A percentile compares a stretch with the other conserved stretches of the same genome.
phyloP scores from a whole-genome alignment of 352 stramenopile genomes.

The Phytophthora pluvialis region DNA sequence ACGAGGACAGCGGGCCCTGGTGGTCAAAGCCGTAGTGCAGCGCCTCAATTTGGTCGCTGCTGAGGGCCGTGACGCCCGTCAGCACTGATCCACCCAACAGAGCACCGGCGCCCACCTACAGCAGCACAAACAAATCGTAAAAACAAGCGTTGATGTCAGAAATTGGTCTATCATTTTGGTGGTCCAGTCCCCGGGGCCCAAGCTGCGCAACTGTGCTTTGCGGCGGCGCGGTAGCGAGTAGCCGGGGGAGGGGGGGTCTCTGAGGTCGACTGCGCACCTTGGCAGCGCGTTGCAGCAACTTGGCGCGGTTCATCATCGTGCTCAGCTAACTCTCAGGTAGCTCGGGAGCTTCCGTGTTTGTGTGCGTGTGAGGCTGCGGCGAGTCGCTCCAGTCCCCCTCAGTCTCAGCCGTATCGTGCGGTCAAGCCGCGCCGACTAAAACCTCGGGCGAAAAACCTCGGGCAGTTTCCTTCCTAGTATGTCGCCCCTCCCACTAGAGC shows the following conservation, averaged over 20 bases:
- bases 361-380: conserved; percentile 46
- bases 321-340: conserved; percentile 51
- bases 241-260: no score
- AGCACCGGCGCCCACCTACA: conserved; percentile 70
- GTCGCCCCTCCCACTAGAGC: conserved; percentile 17
- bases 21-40: conserved; percentile 92
- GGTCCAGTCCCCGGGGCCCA: conserved; percentile 45
- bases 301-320: conserved; percentile 78
- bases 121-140: conserved; percentile 20
- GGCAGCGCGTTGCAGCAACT: conserved; percentile 74
- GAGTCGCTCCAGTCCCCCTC: conserved; percentile 28
- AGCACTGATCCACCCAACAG: conserved; percentile 79
- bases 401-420: conserved; percentile 34
- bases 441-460: conserved; percentile 30
- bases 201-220: conserved; percentile 4
- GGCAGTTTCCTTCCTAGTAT: conserved; percentile 2
- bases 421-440: conserved; percentile 23
- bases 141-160: conserved; percentile 18
- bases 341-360: conserved; percentile 48
- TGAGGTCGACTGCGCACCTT: conserved; percentile 53
- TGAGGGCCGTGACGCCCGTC: conserved; percentile 82
- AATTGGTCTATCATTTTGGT: conserved; percentile 60
- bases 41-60: conserved; percentile 87
- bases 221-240: background rate
- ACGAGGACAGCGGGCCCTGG: conserved; percentile 83